Evolutionary conservation across 345 rosid species (phyloP), one percentile per base, ranked within the genome.

Genomic region (Dimocarpus longan): DNA sequence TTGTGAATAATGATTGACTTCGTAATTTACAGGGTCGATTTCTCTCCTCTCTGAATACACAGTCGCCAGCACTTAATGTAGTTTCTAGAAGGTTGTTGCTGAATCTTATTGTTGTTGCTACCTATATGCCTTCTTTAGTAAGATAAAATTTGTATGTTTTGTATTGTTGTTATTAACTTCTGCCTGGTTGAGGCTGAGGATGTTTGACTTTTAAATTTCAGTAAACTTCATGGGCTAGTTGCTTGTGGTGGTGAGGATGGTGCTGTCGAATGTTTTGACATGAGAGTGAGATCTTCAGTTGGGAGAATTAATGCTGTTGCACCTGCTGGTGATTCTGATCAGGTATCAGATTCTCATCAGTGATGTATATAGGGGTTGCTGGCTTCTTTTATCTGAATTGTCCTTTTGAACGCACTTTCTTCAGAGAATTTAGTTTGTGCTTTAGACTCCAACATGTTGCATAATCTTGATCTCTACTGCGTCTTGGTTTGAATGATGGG

Each of bases 241-340:
- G 99, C 95, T 77, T 94, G 97, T 87, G 99, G 99, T 44, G 98
- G 99, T 63, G 99, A 94, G 80, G 99, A 94, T 86, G 99, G 99
- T 85, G 94, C 92, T 70, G 88, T 94, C 3, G 98, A 94, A 84
- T 92, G 98, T 85, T 96, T 96, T 63, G 99, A 96, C 85, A 86
- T 79, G 92, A 93, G 99, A 81, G 85, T 80, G 82, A 93, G 86
- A 87, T 84, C 95, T 80, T 89, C 98, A 10, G 85, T 90, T 86
- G 98, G 92, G 75, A 90, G 99, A 85, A 90, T 93, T 62, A 86
- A 90, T 75, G 97, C 93, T 48, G 93, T 90, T 87, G 84, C 91
- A 68, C 91, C 91, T 83, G 82, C 91, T 78, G 93, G 91, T 77
- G 95, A 93, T 89, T 57, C 73, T 83, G 89, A 89, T 67, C 86